Evolutionary conservation across 495 filamentous ascomycete genomes (phyloP), one percentile per base, ranked within the genome.

Genomic region (Viridothelium virens): DNA sequence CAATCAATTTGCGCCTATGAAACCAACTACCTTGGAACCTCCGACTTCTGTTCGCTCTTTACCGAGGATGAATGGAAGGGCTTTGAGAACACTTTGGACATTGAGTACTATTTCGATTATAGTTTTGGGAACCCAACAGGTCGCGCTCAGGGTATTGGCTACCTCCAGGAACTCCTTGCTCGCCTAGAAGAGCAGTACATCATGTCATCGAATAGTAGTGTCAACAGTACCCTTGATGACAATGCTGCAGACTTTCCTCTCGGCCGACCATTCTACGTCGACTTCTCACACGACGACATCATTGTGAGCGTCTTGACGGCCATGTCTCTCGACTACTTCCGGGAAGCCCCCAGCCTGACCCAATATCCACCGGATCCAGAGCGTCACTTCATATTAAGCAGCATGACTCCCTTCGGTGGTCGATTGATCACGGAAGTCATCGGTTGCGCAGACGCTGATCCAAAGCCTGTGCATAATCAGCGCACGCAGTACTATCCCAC

Each of bases 271-370:
- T 78, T 82, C 72, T 82, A 82, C 63, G 78, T 77, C 5, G 80
- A 82, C 65, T 78, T 81, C 67, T 75, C 75, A 16, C 80, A 81
- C 68, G 80, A 82, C 68, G 77, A 80, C 48, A 79, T 80, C 53
- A 79, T 81, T 41, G 70, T 81, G 61, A 77, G 78, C 38, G 75
- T 75, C 37, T 71, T 83, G 2, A 81, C 77, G 0, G 79, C 81
- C 14, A 67, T 79, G 65, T 76, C 75, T 2, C n/a, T 79, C 1
- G 77, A 79, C 67, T 78, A 79, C 64, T 73, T 79, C 67, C 68
- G 66, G 4, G 71, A 77, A 3, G 68, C 73, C 0, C 75, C 77
- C 31, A 69, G 56, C 44, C 69, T 79, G 11, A 73, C 64, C 1
- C 65, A 72, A 61, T 74, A 68, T 39, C 77, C 76, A 25, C 77